These are phyloP conservation scores for Myxozyma sirexii DNA, from an alignment of 805 yeast genomes.

Conservation along the genomic window DNA sequence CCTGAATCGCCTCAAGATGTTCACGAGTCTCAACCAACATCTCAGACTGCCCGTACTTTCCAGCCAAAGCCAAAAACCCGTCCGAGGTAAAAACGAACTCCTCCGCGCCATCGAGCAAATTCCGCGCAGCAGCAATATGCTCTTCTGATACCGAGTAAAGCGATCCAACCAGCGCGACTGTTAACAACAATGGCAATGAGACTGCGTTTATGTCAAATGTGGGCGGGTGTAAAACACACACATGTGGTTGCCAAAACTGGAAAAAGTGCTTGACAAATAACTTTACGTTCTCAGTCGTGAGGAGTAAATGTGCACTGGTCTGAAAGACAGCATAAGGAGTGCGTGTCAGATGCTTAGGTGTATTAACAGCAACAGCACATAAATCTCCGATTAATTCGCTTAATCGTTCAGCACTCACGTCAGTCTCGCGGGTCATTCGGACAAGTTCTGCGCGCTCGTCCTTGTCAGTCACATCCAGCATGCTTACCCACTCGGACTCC, in stretches of 20 bases:
- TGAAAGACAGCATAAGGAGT: background rate
- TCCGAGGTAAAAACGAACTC: slow-evolving; percentile 2
- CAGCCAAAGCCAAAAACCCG: background rate
- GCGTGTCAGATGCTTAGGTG: background rate
- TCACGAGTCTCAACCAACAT: background rate
- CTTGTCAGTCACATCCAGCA: background rate
- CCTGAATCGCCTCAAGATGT: slow-evolving; percentile 6
- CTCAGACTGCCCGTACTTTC: background rate
- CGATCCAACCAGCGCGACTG: slow-evolving; percentile 5
- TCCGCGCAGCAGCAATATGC: background rate
- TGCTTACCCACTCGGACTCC: slow-evolving; percentile 8
- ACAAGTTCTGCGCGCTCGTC: slow-evolving; percentile 2
- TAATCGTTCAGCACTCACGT: background rate
- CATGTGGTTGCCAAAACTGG: slow-evolving; percentile 12
- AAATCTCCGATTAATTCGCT: background rate
- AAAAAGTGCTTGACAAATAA: background rate
- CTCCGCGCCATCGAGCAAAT: slow-evolving; percentile 8
- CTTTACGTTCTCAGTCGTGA: slow-evolving; percentile 3
- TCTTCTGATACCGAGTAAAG: background rate
- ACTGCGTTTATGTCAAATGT: background rate
- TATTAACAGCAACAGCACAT: background rate
- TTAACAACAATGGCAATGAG: slow-evolving; percentile 1
- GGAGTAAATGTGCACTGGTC: background rate
- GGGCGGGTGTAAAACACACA: slow-evolving; percentile 6
- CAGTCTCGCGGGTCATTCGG: background rate